Base-by-base conservation (phyloP, 139 green algal genomes). In the Tetraselmis chui region DNA sequence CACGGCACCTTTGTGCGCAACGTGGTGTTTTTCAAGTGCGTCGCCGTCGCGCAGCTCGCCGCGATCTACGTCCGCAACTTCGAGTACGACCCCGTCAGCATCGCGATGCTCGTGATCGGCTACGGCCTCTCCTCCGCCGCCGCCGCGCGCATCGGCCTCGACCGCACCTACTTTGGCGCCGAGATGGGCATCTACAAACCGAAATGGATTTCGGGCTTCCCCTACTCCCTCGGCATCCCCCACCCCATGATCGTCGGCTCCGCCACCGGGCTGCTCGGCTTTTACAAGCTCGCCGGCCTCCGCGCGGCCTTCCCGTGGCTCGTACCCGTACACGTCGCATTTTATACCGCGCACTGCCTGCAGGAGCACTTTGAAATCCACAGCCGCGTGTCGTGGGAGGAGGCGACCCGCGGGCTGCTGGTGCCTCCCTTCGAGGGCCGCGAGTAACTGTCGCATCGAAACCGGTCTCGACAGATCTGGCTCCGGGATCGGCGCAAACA, bases 131-230 rank as follows among this genome's bases (percentile, higher is more conserved):
- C 76, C 28, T 31, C 27, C 1, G 29, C 79, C 24, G 83, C 83
- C n/a, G 31, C 83, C 23, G 26, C 29, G 0, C 77, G 77, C 2
- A 31, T 86, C 23, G 83, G 83, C 24, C n/a, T 86, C 2, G 83
- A 86, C n/a, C 79, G 79, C 30, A 86, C 83, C n/a, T 86, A 86
- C 32, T 86, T 86, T 81, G 83, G 83, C 32, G 79, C 79, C 75
- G 83, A 86, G 75, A 78, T 86, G n/a, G 83, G 83, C 30, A 30
- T 59, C 2, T 67, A 74, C 30, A 32, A 80, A 31, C 83, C 83
- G 22, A 80, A 80, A 27, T 86, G 76, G 26, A 74, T 86, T n/a
- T 28, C 25, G 31, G 59, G 28, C 24, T 86, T 86, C 74, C 83
- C 83, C 59, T 86, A 86, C 79, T 80, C 32, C 11, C 18, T 77